Evolutionary conservation across 371 early-diverging fungal genomes (phyloP).

Genomic region (Mucor sp.): DNA sequence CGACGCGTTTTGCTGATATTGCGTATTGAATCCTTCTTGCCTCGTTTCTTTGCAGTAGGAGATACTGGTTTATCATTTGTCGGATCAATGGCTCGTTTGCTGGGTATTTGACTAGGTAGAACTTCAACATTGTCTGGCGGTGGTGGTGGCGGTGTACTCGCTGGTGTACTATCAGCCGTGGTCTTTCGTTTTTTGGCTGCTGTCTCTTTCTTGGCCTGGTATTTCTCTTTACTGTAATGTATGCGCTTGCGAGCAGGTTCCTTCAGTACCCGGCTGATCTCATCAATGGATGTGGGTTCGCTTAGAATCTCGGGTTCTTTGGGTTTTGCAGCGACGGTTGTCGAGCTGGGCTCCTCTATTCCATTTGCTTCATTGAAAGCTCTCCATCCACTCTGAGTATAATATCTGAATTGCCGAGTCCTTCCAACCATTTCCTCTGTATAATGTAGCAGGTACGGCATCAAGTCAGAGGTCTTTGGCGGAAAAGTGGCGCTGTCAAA

Average conservation of each 20-base stretch:
- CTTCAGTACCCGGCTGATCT: background rate
- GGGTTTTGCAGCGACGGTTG: background rate
- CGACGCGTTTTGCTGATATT: slow-evolving; percentile 13
- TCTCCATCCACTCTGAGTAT: slow-evolving; percentile 8
- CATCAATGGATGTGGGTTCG: slow-evolving; percentile 6
- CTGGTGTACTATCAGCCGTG: background rate
- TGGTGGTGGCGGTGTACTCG: background rate
- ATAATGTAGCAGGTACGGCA: background rate
- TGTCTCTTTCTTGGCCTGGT: background rate
- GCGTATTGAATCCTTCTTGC: background rate
- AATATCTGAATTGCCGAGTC: slow-evolving; percentile 9
- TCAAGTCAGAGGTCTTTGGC: background rate
- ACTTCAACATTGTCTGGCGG: background rate
- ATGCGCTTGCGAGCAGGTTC: background rate
- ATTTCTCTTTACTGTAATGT: background rate
- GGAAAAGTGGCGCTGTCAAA: background rate
- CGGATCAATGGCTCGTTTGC: background rate
- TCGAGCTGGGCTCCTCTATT: background rate
- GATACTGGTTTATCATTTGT: background rate
- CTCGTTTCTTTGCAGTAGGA: background rate
- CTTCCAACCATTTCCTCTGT: slow-evolving; percentile 12
- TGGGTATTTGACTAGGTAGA: background rate
- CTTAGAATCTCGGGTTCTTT: background rate
- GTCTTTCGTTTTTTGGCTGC: background rate
- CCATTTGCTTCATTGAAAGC: background rate